Conservation (phyloP, 441 rosid genomes). For the Hypseocharis bilobata region DNA sequence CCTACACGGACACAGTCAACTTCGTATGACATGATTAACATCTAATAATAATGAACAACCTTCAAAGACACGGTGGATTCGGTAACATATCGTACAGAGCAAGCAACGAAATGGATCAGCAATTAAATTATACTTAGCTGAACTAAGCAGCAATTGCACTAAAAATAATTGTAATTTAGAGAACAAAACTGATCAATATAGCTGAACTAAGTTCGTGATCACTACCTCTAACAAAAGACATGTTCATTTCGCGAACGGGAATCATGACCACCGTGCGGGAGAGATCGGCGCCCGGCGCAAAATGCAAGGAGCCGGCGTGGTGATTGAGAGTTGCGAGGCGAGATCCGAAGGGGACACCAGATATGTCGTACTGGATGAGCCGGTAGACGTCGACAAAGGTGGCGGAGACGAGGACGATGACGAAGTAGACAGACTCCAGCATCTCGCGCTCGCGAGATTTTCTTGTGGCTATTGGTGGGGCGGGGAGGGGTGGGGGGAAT, state of each 20-base stretch:
- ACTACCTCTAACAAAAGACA: slow-evolving; percentile 56
- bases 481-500: not conserved
- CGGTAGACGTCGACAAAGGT: slow-evolving; percentile 91
- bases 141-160: not conserved
- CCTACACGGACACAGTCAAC: not conserved
- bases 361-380: slow-evolving; percentile 83
- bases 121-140: not conserved
- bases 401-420: slow-evolving; percentile 29
- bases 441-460: slow-evolving; percentile 6
- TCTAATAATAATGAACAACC: not conserved
- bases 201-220: not conserved
- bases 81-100: not conserved
- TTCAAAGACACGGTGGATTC: not conserved
- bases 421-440: slow-evolving; percentile 5
- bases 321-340: slow-evolving; percentile 78
- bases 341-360: slow-evolving; percentile 77
- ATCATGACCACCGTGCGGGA: slow-evolving; percentile 76
- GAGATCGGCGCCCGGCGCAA: slow-evolving; percentile 66
- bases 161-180: not conserved
- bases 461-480: not conserved
- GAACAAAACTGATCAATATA: not conserved
- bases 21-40: not conserved
- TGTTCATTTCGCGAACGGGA: slow-evolving; percentile 64
- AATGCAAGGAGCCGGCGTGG: slow-evolving; percentile 74
- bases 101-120: not conserved